Conservation (phyloP, 2,329 filamentous ascomycete genomes). For the Neonectria ditissima region DNA sequence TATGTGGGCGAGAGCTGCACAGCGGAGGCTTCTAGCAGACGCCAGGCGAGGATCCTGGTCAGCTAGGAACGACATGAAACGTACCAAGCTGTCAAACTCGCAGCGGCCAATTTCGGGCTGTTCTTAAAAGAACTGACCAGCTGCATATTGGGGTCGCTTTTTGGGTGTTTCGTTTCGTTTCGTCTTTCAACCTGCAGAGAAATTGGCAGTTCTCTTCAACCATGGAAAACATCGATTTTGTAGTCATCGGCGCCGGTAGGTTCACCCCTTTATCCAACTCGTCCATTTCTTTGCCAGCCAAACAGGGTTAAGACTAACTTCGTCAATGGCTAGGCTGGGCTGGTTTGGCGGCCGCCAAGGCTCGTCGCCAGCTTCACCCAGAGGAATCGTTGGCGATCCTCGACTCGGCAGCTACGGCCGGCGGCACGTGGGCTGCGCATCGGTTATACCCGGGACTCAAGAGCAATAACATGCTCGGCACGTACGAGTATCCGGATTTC, state of each 20-base stretch:
- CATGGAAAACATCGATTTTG: constrained; percentile 60
- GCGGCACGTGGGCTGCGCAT: constrained; percentile 77
- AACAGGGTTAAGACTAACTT: constrained; percentile 10
- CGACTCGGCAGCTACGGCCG: constrained; percentile 68
- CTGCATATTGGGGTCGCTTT: constrained; percentile 7
- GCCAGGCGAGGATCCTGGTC: constrained; percentile 8
- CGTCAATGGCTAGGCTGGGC: constrained; percentile 48
- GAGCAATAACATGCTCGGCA: constrained; percentile 80
- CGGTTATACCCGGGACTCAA: constrained; percentile 77
- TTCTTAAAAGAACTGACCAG: constrained; percentile 27
- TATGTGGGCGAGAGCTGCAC: not conserved
- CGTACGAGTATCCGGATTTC: constrained; percentile 80
- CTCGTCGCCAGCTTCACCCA: constrained; percentile 70
- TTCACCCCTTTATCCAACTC: constrained; percentile 4
- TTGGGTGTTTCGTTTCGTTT: not conserved
- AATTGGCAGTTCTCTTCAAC: constrained; percentile 1
- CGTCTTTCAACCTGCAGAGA: not conserved
- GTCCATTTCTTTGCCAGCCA: not conserved
- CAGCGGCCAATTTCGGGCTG: not conserved
- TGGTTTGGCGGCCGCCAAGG: constrained; percentile 72
- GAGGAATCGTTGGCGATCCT: constrained; percentile 67
- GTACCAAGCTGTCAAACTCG: not conserved
- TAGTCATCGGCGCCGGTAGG: constrained; percentile 67
- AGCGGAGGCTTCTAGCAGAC: constrained; percentile 8
- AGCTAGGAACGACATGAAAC: constrained; percentile 17